These are phyloP conservation scores for Neofusicoccum parvum DNA, from an alignment of 2,329 filamentous ascomycete genomes.

Conservation along the genomic window DNA sequence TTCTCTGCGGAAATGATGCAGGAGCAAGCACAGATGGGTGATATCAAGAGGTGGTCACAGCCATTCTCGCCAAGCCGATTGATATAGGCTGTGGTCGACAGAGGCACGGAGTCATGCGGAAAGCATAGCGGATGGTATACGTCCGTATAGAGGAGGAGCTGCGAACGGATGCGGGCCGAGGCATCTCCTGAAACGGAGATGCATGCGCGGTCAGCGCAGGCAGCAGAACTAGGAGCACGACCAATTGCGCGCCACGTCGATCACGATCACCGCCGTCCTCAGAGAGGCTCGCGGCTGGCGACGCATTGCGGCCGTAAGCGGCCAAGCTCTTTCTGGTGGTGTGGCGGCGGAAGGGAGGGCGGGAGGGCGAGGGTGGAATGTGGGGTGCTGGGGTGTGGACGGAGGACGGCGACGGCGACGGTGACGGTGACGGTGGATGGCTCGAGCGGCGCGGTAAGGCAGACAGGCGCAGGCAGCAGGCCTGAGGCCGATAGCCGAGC, in stretches of 20 bases:
- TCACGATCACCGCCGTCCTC: too few relatives aligned
- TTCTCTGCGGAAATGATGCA: background rate
- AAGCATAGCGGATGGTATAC: background rate
- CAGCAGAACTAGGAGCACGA: too few relatives aligned
- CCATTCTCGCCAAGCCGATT: background rate
- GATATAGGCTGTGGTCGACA: background rate
- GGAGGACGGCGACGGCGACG: background rate
- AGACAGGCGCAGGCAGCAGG: too few relatives aligned
- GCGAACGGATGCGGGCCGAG: background rate
- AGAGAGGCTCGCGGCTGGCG: too few relatives aligned
- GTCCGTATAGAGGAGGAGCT: background rate
- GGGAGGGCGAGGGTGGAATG: background rate
- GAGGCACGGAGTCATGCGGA: background rate
- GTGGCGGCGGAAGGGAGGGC: background rate
- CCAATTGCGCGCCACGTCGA: too few relatives aligned
- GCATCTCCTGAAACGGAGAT: background rate
- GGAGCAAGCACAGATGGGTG: background rate
- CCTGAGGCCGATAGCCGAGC: background rate
- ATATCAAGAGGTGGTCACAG: background rate
- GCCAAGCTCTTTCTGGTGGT: background rate
- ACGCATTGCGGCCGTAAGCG: background rate
- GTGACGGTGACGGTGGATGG: background rate
- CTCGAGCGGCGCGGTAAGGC: background rate
- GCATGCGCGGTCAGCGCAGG: background rate
- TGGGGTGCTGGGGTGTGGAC: background rate